These are phyloP conservation scores for Porcisia hertigi DNA, from an alignment of 208 protist genomes.

Conservation along the genomic window DNA sequence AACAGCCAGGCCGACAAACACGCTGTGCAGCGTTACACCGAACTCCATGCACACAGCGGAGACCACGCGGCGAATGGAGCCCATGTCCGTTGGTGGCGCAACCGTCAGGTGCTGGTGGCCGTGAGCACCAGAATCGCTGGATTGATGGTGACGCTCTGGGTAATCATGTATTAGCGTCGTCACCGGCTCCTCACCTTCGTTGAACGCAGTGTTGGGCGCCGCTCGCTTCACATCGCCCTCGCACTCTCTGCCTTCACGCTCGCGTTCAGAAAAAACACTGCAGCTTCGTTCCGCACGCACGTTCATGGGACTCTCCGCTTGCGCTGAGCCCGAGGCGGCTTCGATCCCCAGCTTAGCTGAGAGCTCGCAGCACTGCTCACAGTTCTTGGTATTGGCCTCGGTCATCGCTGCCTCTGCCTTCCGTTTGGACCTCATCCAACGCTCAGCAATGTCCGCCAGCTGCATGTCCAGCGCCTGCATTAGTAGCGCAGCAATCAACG, in stretches of 20 bases:
- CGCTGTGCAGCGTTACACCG: conserved; percentile 65
- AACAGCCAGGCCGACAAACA: conserved; percentile 69
- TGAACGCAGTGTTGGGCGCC: background rate
- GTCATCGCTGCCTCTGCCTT: background rate
- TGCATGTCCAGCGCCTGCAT: conserved; percentile 62
- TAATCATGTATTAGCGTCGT: background rate
- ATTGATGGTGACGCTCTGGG: background rate
- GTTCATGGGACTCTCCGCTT: background rate
- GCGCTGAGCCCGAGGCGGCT: background rate
- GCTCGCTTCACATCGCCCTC: background rate
- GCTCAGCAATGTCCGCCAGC: conserved; percentile 40
- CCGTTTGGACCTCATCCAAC: conserved; percentile 29
- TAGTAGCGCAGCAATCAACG: conserved; percentile 48
- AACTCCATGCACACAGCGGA: conserved; percentile 70
- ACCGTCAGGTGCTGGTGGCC: conserved; percentile 37
- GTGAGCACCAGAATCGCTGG: background rate
- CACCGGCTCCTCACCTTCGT: background rate
- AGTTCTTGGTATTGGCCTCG: background rate
- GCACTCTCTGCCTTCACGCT: no score
- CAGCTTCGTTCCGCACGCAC: no score
- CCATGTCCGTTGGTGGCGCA: conserved; percentile 21
- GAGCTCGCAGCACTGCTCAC: background rate
- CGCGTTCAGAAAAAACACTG: no score
- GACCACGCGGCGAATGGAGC: conserved; percentile 25
- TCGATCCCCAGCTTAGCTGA: background rate